Percentiles rank a stretch among this genome's conserved stretches.
Evolutionary conservation across 2,329 filamentous ascomycete species (phyloP).

Genomic region (Penicillium expansum): DNA sequence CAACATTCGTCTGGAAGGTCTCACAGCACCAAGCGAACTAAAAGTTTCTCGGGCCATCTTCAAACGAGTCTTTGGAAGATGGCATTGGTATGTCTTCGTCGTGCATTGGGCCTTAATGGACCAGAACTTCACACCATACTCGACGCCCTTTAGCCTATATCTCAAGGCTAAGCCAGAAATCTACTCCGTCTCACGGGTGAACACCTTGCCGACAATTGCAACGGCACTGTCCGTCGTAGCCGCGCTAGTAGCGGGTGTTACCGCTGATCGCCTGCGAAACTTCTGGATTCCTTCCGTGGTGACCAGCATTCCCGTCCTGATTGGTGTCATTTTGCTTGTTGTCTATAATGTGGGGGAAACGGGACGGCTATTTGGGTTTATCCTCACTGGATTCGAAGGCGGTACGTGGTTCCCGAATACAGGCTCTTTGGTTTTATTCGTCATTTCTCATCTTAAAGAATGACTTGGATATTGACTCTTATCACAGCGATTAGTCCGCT

Average conservation of each 20-base stretch:
- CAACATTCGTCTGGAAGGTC: conserved; percentile 18
- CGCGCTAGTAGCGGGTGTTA: conserved; percentile 33
- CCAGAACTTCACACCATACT: conserved; percentile 37
- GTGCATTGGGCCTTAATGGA: conserved; percentile 40
- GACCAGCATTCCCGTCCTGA: conserved; percentile 35
- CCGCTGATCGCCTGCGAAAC: conserved; percentile 35
- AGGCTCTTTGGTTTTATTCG: background rate
- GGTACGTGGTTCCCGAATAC: conserved; percentile 22
- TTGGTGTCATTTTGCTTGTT: conserved; percentile 36
- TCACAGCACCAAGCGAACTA: conserved; percentile 32
- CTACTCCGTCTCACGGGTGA: conserved; percentile 43
- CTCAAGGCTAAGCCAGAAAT: conserved; percentile 38
- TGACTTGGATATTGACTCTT: background rate
- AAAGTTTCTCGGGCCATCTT: conserved; percentile 38
- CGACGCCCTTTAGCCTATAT: conserved; percentile 43
- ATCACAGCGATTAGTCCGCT: conserved; percentile 27
- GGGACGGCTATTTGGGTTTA: conserved; percentile 40
- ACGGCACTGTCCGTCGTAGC: conserved; percentile 41
- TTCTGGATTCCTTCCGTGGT: conserved; percentile 38
- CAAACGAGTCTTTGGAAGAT: conserved; percentile 38
- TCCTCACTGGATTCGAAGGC: conserved; percentile 40
- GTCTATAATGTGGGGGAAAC: conserved; percentile 40
- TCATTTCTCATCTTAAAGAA: background rate
- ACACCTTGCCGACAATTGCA: conserved; percentile 43
- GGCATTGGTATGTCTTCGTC: conserved; percentile 44